Evolutionary conservation across 345 rosid species (phyloP), one percentile per base, ranked within the genome.

Genomic region (Odontarrhena argentea): DNA sequence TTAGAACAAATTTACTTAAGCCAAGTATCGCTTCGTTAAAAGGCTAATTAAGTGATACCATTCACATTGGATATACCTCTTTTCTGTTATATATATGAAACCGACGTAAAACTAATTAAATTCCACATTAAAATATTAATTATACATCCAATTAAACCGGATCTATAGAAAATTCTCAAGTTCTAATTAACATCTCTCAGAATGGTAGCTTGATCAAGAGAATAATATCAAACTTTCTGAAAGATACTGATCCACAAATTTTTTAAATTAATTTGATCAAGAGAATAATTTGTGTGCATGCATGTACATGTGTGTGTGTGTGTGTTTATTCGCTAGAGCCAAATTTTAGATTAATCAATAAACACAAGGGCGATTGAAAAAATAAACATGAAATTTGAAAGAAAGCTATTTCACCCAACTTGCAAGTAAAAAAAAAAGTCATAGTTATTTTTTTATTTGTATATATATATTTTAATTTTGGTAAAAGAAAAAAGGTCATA

Each of bases 1-100:
- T 56, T 41, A 63, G 9, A 55, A 30, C 59, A 64, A 57, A 30
- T 71, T 46, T 49, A 41, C 32, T 41, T 65, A 46, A 57, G 70
- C 70, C 66, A 65, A 57, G 60, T 57, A 60, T 72, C 49, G 53
- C 46, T 41, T 72, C 49, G 65, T 47, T 40, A 14, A 70, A 54
- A 30, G 57, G 43, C 15, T 63, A 51, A 36, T 12, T 63, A 18
- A 71, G 52, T 64, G 40, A 49, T 41, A 65, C 32, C 32, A 49
- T 41, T 35, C 38, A 35, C 40, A 14, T 41, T 18, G 76, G 76
- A 71, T 71, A 71, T 71, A 55, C 65, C 46, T 63, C 65, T 63
- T 71, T 30, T 56, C 46, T 9, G 14, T 18, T 18, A 72, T 7
- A 49, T 57, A 34, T 41, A 25, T 65, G 66, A 65, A 65, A 64